Evolutionary conservation across 768 basidiomycete species (phyloP).

Genomic region (Tylopilus sp.): DNA sequence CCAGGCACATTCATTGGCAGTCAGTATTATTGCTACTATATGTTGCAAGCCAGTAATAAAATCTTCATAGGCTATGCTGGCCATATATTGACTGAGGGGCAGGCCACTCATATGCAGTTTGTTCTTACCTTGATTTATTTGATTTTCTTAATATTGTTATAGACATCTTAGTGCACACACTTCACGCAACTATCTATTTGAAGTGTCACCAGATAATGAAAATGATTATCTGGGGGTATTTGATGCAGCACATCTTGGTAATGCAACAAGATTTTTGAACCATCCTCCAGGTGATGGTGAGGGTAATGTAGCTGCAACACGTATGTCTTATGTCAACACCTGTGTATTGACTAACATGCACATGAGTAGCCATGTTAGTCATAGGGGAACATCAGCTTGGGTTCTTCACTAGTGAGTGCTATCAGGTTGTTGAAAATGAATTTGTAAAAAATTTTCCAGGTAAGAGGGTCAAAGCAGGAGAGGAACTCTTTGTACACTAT

Average conservation of each 20-base stretch:
- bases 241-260: constrained; percentile 44
- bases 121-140: background rate
- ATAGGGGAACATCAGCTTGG: constrained; percentile 36
- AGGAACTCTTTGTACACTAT: constrained; percentile 38
- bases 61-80: constrained; percentile 41
- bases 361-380: constrained; percentile 25
- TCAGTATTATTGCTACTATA: background rate
- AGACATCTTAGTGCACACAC: constrained; percentile 16
- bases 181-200: constrained; percentile 37
- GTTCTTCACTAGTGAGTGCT: constrained; percentile 35
- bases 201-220: background rate
- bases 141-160: background rate
- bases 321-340: constrained; percentile 26
- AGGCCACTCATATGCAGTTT: constrained; percentile 17
- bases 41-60: background rate
- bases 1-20: constrained; percentile 33
- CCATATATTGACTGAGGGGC: constrained; percentile 1
- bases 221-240: background rate
- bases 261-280: constrained; percentile 46
- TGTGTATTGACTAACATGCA: background rate
- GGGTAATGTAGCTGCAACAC: constrained; percentile 20
- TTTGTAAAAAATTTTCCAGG: constrained; percentile 12
- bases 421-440: background rate
- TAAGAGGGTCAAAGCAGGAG: constrained; percentile 25
- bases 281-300: constrained; percentile 16